Base-by-base conservation (phyloP, 108 stramenopile species). In the Nitzschia sp. region DNA sequence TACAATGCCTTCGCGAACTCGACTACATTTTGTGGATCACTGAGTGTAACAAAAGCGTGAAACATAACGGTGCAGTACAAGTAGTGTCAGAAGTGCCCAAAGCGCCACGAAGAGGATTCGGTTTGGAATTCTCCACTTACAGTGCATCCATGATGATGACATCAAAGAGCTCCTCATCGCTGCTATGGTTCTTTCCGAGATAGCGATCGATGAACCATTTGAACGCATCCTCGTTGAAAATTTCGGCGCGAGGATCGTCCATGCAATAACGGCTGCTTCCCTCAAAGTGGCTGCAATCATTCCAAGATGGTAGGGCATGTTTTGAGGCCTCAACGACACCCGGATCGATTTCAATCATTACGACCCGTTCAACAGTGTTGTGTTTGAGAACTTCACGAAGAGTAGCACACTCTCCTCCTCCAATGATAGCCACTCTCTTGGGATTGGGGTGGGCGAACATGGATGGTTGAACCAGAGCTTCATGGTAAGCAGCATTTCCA, bases 321-420 rank as follows among this genome's bases (percentile, higher is more conserved):
- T 88, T 80, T 22, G 87, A 78, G 27, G 85, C 55, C 65, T 88
- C 78, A 16, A 96, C 85, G 6, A 85, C 53, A 45, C 66, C 76
- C 1, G 87, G 82, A 68, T 92, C 97, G 48, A 96, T 79, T 66
- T 96, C 96, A 44, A 96, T 83, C 95, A 97, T 97, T 53, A 88
- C 79, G 16, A 77, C 89, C 47, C 85, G 69, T 58, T 97, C 91
- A 6, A 90, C 76, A 0, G 86, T 81, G 2, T 78, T 85, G 73
- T 96, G 94, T 69, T 90, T 89, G 26, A 95, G 61, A 45, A 96
- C 81, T 63, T 91, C 90, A 19, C 90, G 79, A 31, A 91, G 67
- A 5, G 90, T 88, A 4, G 89, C 87, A 33, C 90, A 80, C 54
- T 88, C 85, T 15, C 90, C 90, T 13, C 87, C 87, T 22, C 90